Percentiles rank a stretch among this genome's conserved stretches.
phyloP scores from a whole-genome alignment of 2,329 filamentous ascomycete genomes.

The Magnaporthiopsis incrustans region DNA sequence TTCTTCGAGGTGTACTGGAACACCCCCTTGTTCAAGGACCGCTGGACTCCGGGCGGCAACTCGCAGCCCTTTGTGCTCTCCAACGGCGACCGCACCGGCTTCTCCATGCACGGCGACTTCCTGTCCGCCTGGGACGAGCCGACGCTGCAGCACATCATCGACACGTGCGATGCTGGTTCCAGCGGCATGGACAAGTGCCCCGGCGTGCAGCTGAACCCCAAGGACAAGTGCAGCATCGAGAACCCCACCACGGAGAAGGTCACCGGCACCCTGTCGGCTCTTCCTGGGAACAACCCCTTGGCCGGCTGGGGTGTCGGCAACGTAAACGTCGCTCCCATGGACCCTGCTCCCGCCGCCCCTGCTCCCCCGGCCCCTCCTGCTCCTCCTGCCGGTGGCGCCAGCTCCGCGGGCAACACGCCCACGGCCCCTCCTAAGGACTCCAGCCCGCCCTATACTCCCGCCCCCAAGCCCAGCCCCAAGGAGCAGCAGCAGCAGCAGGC shows the following conservation, averaged over 20 bases:
- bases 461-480: not conserved
- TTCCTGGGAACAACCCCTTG: slow-evolving; percentile 50
- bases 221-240: slow-evolving; percentile 40
- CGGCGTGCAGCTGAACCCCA: slow-evolving; percentile 42
- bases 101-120: slow-evolving; percentile 65
- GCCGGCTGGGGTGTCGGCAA: slow-evolving; percentile 33
- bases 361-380: not conserved
- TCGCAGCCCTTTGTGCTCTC: slow-evolving; percentile 59
- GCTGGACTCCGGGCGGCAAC: slow-evolving; percentile 47
- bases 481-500: not conserved
- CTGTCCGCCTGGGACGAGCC: slow-evolving; percentile 62
- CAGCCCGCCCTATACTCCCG: not conserved
- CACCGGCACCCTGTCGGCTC: slow-evolving; percentile 32
- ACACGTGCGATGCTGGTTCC: slow-evolving; percentile 55
- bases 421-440: not conserved
- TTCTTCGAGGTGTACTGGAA: slow-evolving; percentile 56
- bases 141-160: slow-evolving; percentile 57
- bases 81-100: slow-evolving; percentile 63
- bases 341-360: slow-evolving; percentile 7
- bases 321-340: slow-evolving; percentile 8
- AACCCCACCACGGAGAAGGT: slow-evolving; percentile 39
- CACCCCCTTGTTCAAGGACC: slow-evolving; percentile 41
- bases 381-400: not conserved
- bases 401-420: not conserved
- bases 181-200: slow-evolving; percentile 55